Base-by-base conservation (phyloP, 805 yeast species). In the Saturnispora quitensis region DNA sequence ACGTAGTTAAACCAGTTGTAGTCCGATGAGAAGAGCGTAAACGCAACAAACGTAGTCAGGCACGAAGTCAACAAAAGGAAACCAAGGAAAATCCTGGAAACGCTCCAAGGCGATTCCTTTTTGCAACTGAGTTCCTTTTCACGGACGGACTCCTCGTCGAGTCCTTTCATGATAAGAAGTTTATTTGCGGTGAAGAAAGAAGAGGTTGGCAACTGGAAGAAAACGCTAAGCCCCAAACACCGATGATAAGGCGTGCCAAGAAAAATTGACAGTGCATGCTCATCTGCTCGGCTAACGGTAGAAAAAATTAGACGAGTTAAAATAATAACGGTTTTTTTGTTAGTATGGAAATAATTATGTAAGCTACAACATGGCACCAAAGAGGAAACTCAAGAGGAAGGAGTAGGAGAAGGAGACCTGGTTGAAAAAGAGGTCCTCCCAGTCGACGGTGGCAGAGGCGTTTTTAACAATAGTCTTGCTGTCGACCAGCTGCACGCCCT, bases 341-440 rank as follows among this genome's bases (percentile, higher is more conserved):
- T 22, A 22, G 22, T 35, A 38, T n/a, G 5, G 22, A 47, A 28
- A 25, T 25, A 25, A 25, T 25, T 10, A 38, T 17, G 8, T 8
- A 7, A 9, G 28, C 34, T 31, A 48, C 17, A 48, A 22, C 10
- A 45, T 43, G 27, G 85, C 86, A 27, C 85, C 84, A 52, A 81
- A 74, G 56, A 80, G 57, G 61, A 82, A 82, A 9, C 81, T 67
- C 43, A 74, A 62, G 8, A 75, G 60, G 63, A 82, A 82, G 33
- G 82, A 73, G 31, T 77, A 51, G 65, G 79, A 81, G 72, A 83
- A 82, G 53, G 82, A 75, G 40, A 85, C 82, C 54, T 78, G 76
- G 50, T 78, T 77, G 53, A 82, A 73, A 17, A 82, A 61, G 68
- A 81, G 70, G 33, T 72, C 68, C 12, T 54, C 58, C 58, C 58